These are phyloP conservation scores for Eimeria acervulina DNA, from an alignment of 169 alveolate species.

Conservation along the genomic window DNA sequence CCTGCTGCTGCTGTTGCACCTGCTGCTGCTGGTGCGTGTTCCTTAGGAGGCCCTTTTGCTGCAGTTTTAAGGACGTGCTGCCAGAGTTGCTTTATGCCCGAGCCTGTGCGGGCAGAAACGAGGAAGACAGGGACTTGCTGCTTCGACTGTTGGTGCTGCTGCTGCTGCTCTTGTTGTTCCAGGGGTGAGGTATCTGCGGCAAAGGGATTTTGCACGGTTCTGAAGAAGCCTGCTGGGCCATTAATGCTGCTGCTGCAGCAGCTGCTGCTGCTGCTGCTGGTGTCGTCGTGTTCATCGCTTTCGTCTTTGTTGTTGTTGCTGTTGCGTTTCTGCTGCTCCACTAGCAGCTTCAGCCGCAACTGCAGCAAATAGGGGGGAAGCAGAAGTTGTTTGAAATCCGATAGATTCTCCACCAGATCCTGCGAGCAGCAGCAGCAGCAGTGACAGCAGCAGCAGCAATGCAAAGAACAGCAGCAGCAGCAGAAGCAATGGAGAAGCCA, in stretches of 20 bases:
- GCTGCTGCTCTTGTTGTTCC: constrained; percentile 31
- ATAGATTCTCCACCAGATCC: neutral
- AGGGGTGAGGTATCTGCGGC: neutral
- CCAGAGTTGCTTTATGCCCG: constrained; percentile 56
- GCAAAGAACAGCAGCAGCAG: too few relatives aligned
- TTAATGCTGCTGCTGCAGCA: constrained; percentile 35
- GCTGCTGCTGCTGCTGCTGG: neutral
- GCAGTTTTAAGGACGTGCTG: constrained; percentile 30
- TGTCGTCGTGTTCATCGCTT: neutral
- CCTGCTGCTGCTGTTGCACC: neutral
- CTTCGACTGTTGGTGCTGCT: neutral
- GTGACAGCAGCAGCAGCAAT: too few relatives aligned
- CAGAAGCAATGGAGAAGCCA: too few relatives aligned
- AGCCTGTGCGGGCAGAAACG: constrained; percentile 58
- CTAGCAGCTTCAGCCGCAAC: too few relatives aligned
- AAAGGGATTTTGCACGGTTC: neutral
- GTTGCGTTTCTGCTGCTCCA: too few relatives aligned
- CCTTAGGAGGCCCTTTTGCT: neutral
- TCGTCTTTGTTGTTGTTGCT: neutral
- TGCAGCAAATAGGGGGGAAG: neutral
- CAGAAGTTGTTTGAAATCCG: neutral
- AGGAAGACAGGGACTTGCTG: constrained; percentile 30
- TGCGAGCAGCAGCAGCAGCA: too few relatives aligned
- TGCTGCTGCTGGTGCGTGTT: neutral
- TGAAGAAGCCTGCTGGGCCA: neutral